phyloP scores from a whole-genome alignment of 169 alveolate species.

The Plasmodium fragile region DNA sequence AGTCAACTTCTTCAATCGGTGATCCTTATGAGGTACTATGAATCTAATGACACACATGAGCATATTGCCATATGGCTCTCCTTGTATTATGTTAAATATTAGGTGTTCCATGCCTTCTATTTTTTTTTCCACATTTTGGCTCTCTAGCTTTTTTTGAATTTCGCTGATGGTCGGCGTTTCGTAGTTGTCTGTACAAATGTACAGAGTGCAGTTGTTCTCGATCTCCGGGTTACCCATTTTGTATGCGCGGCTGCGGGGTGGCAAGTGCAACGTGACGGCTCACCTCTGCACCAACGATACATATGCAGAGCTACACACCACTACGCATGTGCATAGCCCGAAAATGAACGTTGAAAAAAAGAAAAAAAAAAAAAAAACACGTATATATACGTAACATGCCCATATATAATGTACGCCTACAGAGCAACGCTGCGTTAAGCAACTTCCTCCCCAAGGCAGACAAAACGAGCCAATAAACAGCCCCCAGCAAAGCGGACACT shows the following conservation, averaged over 20 bases:
- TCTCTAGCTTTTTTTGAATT: constrained; percentile 82
- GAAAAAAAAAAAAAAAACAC: background rate
- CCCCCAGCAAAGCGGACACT: background rate
- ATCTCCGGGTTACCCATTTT: constrained; percentile 54
- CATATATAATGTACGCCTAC: no score
- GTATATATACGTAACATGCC: background rate
- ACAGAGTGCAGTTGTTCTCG: constrained; percentile 64
- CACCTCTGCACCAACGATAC: background rate
- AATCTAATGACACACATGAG: constrained; percentile 88
- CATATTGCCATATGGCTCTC: constrained; percentile 82
- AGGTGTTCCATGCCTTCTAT: constrained; percentile 83
- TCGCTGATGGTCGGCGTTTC: constrained; percentile 42
- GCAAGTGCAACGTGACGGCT: background rate
- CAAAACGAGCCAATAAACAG: background rate
- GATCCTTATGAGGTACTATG: constrained; percentile 87
- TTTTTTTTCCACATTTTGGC: constrained; percentile 77
- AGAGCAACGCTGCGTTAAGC: background rate
- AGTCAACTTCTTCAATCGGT: constrained; percentile 92
- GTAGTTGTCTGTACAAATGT: constrained; percentile 71
- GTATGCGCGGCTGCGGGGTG: background rate
- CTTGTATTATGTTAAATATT: constrained; percentile 79
- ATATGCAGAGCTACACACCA: background rate
- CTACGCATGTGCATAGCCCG: background rate
- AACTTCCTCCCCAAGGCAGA: background rate
- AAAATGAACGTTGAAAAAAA: no score